A percentile compares a stretch with the other conserved stretches of the same genome.
phyloP scores from a whole-genome alignment of 345 rosid genomes.

The Corchorus olitorius region DNA sequence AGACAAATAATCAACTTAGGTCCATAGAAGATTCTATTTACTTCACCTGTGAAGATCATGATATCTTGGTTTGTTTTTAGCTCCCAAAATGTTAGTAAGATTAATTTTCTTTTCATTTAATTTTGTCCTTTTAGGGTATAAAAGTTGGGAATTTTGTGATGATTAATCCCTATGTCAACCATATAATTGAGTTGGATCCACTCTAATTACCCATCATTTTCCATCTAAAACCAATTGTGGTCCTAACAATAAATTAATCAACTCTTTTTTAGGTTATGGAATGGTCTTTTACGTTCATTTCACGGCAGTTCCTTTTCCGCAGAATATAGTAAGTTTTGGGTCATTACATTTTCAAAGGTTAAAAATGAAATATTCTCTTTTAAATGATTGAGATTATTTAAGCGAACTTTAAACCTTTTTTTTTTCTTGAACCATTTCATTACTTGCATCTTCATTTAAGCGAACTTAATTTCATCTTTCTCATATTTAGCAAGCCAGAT shows the following conservation, averaged over 20 bases:
- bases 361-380: no score
- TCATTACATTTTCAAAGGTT: no score
- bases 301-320: no score
- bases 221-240: background rate
- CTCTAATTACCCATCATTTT: background rate
- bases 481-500: no score
- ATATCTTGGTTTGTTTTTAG: background rate
- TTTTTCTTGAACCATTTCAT: no score
- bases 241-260: background rate
- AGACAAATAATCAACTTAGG: background rate
- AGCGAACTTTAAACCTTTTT: no score
- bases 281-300: background rate
- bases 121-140: background rate
- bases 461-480: no score
- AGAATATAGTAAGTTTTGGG: no score
- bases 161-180: background rate
- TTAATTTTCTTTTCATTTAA: background rate
- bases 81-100: background rate
- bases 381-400: no score
- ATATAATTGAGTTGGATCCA: background rate
- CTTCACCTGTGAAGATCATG: background rate
- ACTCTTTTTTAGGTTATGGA: background rate
- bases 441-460: no score
- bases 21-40: background rate
- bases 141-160: background rate